Base-by-base conservation (phyloP, 768 basidiomycete genomes). In the Serpula lacrymans region DNA sequence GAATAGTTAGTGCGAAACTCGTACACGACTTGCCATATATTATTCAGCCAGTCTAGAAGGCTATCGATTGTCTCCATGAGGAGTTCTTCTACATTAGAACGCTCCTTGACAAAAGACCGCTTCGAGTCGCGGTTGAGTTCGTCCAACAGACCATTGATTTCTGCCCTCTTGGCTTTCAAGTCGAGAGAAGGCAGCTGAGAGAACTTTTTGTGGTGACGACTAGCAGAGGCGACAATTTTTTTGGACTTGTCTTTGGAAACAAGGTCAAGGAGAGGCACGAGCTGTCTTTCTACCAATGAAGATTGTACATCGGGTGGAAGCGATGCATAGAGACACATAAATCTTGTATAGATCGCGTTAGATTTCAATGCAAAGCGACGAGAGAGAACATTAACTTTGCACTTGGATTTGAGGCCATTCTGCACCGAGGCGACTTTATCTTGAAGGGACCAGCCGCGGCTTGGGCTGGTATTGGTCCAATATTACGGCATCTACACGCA, bases 1-100 rank as follows among this genome's bases (percentile, higher is more conserved):
- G 47, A 41, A 46, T 74, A 84, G 47, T 77, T 57, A 23, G 72
- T 68, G 13, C 70, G 62, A 47, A 79, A 71, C 46, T 85, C 82
- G 47, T 75, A 84, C 7, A 75, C 75, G 23, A 71, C 65, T 39
- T 55, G 66, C 84, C 84, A 86, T 25, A 85, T 75, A 46, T 79
- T 72, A 52, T 68, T 75, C 34, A 85, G 51, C 82, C 82, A 85
- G n/a, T 52, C 51, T 0, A 72, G 60, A 17, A 84, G 55, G 48
- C 68, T 78, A 34, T 77, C 70, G 7, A 82, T 60, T 6, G 74
- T 69, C 54, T 85, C 81, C 17, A 62, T 48, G 11, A 83, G 50
- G 2, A 85, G 64, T 45, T 81, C 78, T 14, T 75, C 72, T 21
- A 71, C 67, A 44, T 64, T 70, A 2, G 78, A 79, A 22, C 65